Evolutionary conservation across 2,329 filamentous ascomycete species (phyloP).

Genomic region (Cladosporium velox): DNA sequence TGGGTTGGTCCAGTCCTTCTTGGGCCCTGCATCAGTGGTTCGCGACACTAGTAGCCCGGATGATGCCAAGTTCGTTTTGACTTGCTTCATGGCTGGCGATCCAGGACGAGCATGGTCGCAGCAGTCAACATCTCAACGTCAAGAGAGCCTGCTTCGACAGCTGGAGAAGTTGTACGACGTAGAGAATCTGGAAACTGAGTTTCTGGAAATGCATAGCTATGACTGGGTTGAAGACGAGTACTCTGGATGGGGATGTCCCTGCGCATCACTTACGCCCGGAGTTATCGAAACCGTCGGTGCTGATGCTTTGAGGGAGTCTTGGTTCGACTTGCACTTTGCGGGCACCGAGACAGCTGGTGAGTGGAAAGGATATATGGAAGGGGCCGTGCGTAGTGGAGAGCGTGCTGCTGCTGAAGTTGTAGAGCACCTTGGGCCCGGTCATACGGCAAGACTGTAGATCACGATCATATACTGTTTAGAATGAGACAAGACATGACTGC

Average conservation of each 20-base stretch:
- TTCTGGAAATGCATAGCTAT: conserved; percentile 33
- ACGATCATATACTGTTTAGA: background rate
- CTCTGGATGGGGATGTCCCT: conserved; percentile 36
- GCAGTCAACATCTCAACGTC: conserved; percentile 33
- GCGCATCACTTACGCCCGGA: conserved; percentile 30
- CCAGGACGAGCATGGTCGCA: conserved; percentile 42
- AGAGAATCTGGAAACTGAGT: conserved; percentile 26
- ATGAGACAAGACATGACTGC: background rate
- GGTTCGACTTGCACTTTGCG: conserved; percentile 53
- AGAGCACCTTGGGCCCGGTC: conserved; percentile 17
- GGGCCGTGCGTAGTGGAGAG: conserved; percentile 54
- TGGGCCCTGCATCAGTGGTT: conserved; percentile 49
- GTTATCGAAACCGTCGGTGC: conserved; percentile 28
- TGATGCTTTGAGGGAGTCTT: conserved; percentile 28
- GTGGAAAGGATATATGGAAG: conserved; percentile 63
- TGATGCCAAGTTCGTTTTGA: conserved; percentile 37
- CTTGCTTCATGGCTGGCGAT: conserved; percentile 46
- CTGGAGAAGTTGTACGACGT: conserved; percentile 36
- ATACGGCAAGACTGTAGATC: conserved; percentile 22
- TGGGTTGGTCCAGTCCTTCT: conserved; percentile 50
- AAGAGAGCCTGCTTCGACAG: conserved; percentile 40
- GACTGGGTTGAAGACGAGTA: conserved; percentile 37
- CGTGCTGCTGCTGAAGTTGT: conserved; percentile 52
- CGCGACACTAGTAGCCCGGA: conserved; percentile 46
- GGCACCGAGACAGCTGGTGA: conserved; percentile 56